These are phyloP conservation scores for Cenchrus purpureus DNA, from an alignment of 176 grass and related monocot genomes.

Conservation along the genomic window DNA sequence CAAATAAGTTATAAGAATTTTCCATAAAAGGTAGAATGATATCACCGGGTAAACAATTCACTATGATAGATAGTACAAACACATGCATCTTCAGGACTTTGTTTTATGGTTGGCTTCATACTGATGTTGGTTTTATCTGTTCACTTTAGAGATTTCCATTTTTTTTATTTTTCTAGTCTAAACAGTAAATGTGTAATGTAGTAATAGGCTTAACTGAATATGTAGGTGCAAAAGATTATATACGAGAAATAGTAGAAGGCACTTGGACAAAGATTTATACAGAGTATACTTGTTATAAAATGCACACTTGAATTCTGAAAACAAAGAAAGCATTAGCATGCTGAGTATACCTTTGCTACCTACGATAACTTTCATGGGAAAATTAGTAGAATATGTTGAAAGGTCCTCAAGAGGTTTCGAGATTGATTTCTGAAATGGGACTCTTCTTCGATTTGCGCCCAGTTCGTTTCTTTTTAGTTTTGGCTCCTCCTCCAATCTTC, in stretches of 20 bases:
- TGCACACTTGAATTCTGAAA: neutral
- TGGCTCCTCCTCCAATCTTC: slow-evolving; percentile 61
- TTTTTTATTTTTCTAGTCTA: neutral
- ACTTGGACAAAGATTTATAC: neutral
- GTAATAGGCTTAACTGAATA: slow-evolving; percentile 3
- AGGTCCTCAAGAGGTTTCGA: slow-evolving; percentile 67
- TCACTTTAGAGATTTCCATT: slow-evolving; percentile 7
- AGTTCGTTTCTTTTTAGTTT: slow-evolving; percentile 54
- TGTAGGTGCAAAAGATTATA: neutral
- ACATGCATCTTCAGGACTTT: neutral
- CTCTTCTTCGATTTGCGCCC: slow-evolving; percentile 66
- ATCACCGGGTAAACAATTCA: neutral
- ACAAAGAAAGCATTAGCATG: slow-evolving; percentile 18
- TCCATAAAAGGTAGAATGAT: neutral
- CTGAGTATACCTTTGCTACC: slow-evolving; percentile 53
- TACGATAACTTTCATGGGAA: slow-evolving; percentile 34
- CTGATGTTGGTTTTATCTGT: neutral
- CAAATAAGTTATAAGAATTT: slow-evolving; percentile 33
- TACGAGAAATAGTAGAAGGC: slow-evolving; percentile 12
- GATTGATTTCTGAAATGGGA: slow-evolving; percentile 55
- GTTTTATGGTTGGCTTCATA: too few relatives aligned
- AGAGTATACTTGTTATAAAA: neutral
- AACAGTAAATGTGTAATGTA: neutral
- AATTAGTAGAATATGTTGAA: slow-evolving; percentile 40
- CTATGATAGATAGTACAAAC: slow-evolving; percentile 10